A percentile compares a stretch with the other conserved stretches of the same genome.
Conservation (phyloP, 129 eudicot species). For the Solidago caesia region DNA sequence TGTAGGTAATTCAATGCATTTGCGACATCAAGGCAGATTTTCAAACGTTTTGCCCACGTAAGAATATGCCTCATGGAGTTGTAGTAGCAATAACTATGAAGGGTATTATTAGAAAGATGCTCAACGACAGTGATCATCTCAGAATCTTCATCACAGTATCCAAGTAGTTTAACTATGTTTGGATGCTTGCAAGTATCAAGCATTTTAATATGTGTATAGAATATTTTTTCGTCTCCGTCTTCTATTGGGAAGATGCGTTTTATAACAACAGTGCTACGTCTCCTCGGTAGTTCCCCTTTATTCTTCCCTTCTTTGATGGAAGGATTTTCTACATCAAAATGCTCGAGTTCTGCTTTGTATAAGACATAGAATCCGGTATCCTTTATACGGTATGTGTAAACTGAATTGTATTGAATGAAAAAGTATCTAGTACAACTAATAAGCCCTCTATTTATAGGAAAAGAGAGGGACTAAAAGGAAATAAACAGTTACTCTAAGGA, state of each 20-base stretch:
- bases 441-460: no score
- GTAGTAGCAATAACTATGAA: background rate
- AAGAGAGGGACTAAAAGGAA: no score
- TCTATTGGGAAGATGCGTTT: background rate
- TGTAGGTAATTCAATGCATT: no score
- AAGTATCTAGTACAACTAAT: no score
- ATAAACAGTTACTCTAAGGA: no score
- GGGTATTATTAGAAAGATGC: background rate
- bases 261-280: background rate
- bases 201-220: background rate
- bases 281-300: background rate
- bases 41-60: background rate
- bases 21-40: background rate
- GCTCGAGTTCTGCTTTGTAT: constrained; percentile 8
- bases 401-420: no score
- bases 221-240: background rate
- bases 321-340: background rate
- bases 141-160: background rate
- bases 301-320: background rate
- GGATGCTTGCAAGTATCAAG: background rate
- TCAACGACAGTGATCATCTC: background rate
- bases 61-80: background rate
- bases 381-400: background rate
- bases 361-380: no score
- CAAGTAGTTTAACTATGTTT: background rate